Evolutionary conservation across 371 early-diverging fungal species (phyloP), one percentile per base, ranked within the genome.

Genomic region (Funneliformis caledonium): DNA sequence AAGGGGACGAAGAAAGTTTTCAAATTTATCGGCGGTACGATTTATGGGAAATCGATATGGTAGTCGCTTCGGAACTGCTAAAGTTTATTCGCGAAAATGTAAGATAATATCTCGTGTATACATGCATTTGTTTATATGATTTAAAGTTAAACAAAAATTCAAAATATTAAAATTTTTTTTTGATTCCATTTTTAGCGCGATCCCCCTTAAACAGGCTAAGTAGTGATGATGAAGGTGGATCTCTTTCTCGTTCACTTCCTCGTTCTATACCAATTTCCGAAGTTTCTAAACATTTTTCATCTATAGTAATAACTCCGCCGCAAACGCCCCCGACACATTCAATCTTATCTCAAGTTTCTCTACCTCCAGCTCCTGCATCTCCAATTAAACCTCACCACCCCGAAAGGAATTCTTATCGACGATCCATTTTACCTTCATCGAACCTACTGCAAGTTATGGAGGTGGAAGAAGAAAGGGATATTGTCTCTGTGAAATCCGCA

Each of bases 391-490:
- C 8, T 14, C 5, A 26, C 4, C 60, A 26, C 31, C 11, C 70
- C 5, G 70, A 70, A n/a, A 70, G 47, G 11, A 70, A 14, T 19
- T 56, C 73, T 37, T 22, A 72, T 50, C 50, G 75, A 56, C 75
- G 75, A 59, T 52, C 75, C 12, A 26, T 59, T 37, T 47, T 74
- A 7, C 75, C 75, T 19, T 74, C 52, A 6, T 59, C 75, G 0
- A 56, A 10, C 31, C 26, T 74, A 37, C 56, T 74, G 56, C 75
- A 74, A 59, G 75, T 74, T 11, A 56, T 31, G 43, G 75, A 74
- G 56, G 2, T 43, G 59, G 75, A 74, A 52, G 75, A 74, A 74
- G 75, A 74, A 74, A 59, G 26, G 10, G 68, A 62, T 62, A 12
- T 62, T 4, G 67, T 22, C 1, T 19, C 45, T 11, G 5, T 12